Conservation (phyloP, 2,329 filamentous ascomycete species). For the Pyrenophora graminea region DNA sequence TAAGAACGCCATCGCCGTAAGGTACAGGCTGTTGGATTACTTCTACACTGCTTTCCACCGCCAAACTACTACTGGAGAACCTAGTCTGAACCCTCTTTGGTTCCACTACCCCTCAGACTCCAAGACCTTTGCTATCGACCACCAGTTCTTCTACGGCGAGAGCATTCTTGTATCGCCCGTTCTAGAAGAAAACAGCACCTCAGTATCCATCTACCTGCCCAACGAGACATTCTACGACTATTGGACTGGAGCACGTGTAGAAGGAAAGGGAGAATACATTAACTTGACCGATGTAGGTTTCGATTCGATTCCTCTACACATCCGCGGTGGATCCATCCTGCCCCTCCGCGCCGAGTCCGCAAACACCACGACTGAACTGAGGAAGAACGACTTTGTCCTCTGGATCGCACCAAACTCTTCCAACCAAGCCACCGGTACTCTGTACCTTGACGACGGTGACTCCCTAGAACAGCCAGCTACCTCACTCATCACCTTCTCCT, state of each 20-base stretch:
- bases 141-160: constrained; percentile 64
- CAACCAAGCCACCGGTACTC: constrained; percentile 66
- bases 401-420: constrained; percentile 67
- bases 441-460: constrained; percentile 80
- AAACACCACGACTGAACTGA: constrained; percentile 66
- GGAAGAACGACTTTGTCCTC: constrained; percentile 71
- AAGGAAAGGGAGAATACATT: constrained; percentile 52
- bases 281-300: constrained; percentile 54
- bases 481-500: constrained; percentile 64
- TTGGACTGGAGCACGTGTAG: constrained; percentile 56
- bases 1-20: constrained; percentile 67
- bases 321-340: constrained; percentile 66
- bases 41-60: constrained; percentile 71
- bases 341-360: constrained; percentile 61
- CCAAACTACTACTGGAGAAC: constrained; percentile 64
- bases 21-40: constrained; percentile 76
- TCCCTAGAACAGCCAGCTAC: constrained; percentile 63
- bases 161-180: constrained; percentile 62
- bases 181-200: constrained; percentile 56
- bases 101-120: constrained; percentile 67
- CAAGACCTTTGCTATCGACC: constrained; percentile 56
- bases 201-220: constrained; percentile 61
- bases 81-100: constrained; percentile 70
- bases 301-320: constrained; percentile 65
- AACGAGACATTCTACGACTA: constrained; percentile 65